Conservation (phyloP, 2,329 filamentous ascomycete species). For the Cladosporium sp. region DNA sequence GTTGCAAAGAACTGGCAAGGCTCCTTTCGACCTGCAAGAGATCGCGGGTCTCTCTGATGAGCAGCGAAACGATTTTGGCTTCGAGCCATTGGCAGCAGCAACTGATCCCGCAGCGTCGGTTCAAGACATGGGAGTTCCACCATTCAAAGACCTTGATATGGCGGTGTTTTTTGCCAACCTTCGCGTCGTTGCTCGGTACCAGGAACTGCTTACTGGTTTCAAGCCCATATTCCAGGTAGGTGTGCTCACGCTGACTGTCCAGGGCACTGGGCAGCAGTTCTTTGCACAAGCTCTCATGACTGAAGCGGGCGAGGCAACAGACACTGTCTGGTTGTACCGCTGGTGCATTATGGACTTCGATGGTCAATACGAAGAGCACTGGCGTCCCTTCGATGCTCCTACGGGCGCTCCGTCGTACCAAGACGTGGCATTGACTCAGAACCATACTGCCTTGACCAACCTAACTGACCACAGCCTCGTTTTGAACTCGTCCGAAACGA, state of each 20-base stretch:
- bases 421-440: background rate
- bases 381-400: constrained; percentile 17
- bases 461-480: background rate
- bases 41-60: background rate
- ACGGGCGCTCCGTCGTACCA: background rate
- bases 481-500: background rate
- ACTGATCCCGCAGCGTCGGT: background rate
- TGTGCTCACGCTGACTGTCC: background rate
- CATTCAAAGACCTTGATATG: constrained; percentile 17
- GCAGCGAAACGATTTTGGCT: background rate
- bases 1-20: background rate
- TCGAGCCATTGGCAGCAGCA: background rate
- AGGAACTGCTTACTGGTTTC: background rate
- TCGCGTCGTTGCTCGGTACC: background rate
- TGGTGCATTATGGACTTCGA: background rate
- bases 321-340: constrained; percentile 23
- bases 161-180: constrained; percentile 2
- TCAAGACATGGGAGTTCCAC: background rate
- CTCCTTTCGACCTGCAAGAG: background rate
- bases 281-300: constrained; percentile 5
- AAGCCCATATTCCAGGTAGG: constrained; percentile 19
- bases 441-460: background rate
- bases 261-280: constrained; percentile 3
- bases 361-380: constrained; percentile 19
- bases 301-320: constrained; percentile 9